Percentiles rank a stretch among this genome's conserved stretches.
Conservation (phyloP, 2,329 filamentous ascomycete genomes). For the Botrytis pseudocinerea region DNA sequence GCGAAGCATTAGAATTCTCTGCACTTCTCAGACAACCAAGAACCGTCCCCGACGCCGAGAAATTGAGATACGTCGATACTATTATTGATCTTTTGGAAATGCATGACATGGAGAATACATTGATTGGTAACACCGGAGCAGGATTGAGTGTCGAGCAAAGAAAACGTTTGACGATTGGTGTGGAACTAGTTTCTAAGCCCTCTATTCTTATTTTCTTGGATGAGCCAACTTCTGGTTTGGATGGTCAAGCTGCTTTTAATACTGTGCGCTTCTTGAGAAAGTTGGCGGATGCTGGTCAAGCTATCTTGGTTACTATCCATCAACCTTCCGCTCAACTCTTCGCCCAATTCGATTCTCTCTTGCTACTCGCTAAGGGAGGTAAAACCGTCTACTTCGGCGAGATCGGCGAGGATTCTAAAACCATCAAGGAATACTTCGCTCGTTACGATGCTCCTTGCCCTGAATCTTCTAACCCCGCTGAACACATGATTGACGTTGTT, state of each 20-base stretch:
- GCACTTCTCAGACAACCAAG: conserved; percentile 81
- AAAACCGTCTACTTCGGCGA: conserved; percentile 70
- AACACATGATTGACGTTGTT: conserved; percentile 49
- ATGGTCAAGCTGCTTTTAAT: conserved; percentile 63
- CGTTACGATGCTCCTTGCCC: conserved; percentile 49
- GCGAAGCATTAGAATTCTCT: conserved; percentile 82
- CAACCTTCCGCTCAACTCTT: conserved; percentile 56
- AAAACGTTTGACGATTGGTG: conserved; percentile 63
- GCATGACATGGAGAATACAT: conserved; percentile 64
- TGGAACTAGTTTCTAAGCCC: conserved; percentile 57
- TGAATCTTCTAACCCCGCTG: conserved; percentile 45
- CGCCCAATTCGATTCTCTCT: conserved; percentile 58
- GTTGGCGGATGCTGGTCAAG: conserved; percentile 56
- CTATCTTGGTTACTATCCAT: conserved; percentile 57
- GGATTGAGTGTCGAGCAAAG: conserved; percentile 63
- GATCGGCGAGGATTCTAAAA: conserved; percentile 60
- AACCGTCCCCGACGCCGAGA: conserved; percentile 68
- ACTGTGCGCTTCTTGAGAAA: conserved; percentile 63
- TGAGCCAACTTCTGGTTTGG: conserved; percentile 62
- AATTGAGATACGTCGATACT: conserved; percentile 82
- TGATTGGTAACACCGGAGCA: conserved; percentile 63
- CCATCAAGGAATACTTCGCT: conserved; percentile 62
- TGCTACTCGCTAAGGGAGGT: conserved; percentile 65
- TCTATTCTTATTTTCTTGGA: conserved; percentile 62
- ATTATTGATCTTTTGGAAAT: conserved; percentile 65